Evolutionary conservation across 805 yeast species (phyloP), one percentile per base, ranked within the genome.

Genomic region (Yarrowia sp.): DNA sequence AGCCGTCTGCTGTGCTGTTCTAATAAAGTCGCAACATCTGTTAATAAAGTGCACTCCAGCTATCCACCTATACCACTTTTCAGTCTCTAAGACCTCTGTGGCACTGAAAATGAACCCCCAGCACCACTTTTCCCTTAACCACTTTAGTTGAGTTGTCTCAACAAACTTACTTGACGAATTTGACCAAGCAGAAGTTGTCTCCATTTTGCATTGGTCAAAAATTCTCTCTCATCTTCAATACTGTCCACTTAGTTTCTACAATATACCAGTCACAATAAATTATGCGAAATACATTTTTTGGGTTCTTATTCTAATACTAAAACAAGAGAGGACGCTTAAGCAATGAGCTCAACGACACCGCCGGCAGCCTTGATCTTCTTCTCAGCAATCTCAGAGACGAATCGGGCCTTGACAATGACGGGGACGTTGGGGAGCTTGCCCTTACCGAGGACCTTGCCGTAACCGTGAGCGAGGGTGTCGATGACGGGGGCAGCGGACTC

Each of bases 301-400:
- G 63, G 10, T 59, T 45, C 65, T 59, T 59, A 59, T 59, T 43
- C 16, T 59, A 59, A 26, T 26, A 26, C 32, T 26, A 52, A 56
- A 61, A 61, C 45, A 63, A 63, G 67, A 26, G 35, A 26, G 22
- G 26, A 11, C 11, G 56, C 67, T 90, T 92, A 95, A 85, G 99
- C 99, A 83, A 95, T 85, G 82, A 95, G 91, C 88, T 95, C 99
- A 84, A 95, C 96, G 82, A 91, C 99, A 91, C 99, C 99, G 87
- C 99, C 99, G 82, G 89, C 99, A 82, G 97, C 98, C 89, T 91
- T 92, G 88, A 95, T 95, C 89, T 94, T 95, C 88, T 95, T 93
- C 89, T 95, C 99, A 82, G 99, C 99, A 82, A 92, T 89, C 86
- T 93, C 90, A 79, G 98, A 92, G 79, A 95, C 99, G 82, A 89